These are phyloP conservation scores for Anaeromyces robustus DNA, from an alignment of 192 early-diverging fungal species.

Conservation along the genomic window DNA sequence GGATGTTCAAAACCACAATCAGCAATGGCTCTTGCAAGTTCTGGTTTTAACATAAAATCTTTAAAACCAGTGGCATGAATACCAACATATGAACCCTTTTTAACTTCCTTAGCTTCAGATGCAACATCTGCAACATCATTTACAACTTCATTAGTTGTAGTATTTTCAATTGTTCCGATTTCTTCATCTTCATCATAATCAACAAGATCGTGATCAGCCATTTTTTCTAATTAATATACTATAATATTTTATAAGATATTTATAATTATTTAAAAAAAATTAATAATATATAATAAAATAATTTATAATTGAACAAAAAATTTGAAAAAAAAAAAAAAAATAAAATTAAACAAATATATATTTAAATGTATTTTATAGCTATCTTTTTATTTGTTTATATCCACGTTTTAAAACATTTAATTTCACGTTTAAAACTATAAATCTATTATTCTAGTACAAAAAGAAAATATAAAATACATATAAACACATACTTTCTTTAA, in stretches of 20 bases:
- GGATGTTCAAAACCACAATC: constrained; percentile 99
- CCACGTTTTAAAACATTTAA: too few relatives aligned
- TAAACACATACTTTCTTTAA: too few relatives aligned
- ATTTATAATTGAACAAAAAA: background rate
- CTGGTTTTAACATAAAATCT: constrained; percentile 94
- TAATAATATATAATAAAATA: background rate
- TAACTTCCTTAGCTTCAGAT: constrained; percentile 49
- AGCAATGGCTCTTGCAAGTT: constrained; percentile 81
- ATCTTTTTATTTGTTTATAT: too few relatives aligned
- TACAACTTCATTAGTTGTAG: constrained; percentile 19
- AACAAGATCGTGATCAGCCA: constrained; percentile 64
- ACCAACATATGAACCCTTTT: constrained; percentile 96
- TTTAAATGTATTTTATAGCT: too few relatives aligned
- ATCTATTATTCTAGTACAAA: too few relatives aligned
- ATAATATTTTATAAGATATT: background rate
- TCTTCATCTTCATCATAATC: constrained; percentile 96
- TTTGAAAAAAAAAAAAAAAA: too few relatives aligned
- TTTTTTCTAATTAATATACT: background rate
- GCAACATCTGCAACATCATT: constrained; percentile 15
- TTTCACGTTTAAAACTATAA: too few relatives aligned
- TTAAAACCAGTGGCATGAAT: constrained; percentile 97
- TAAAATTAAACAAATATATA: too few relatives aligned
- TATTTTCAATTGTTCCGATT: constrained; percentile 30
- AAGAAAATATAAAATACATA: too few relatives aligned
- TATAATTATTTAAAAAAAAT: background rate